Base-by-base conservation (phyloP, 352 stramenopile genomes). In the Pythium chondricola region DNA sequence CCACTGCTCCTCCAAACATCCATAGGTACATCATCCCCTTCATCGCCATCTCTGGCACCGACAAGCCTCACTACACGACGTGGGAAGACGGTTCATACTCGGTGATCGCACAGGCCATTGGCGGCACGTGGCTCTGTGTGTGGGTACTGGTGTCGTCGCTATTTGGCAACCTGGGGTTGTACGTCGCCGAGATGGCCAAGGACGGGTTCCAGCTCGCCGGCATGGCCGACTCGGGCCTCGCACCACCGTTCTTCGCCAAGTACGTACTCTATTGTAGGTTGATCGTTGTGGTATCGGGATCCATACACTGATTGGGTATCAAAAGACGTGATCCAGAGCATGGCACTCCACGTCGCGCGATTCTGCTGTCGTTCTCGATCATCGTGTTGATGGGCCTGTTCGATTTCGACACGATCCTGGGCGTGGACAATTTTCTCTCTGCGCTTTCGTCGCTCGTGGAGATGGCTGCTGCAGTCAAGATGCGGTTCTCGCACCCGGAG, bases 341-440 rank as follows among this genome's bases (percentile, higher is more conserved):
- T n/a, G n/a, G n/a, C n/a, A n/a, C n/a, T n/a, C n/a, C n/a, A n/a
- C n/a, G n/a, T n/a, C n/a, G n/a, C n/a, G n/a, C 74, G 14, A 85
- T 90, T 24, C 74, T 98, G 29, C 71, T 97, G 20, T 74, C 93
- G 22, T 95, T 89, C 44, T 68, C 63, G 11, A 77, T 87, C 44
- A 95, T 97, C 46, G 70, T 93, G 36, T 85, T 95, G 51, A 84
- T 96, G 65, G 78, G 81, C 36, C 72, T 87, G 25, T 80, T 97
- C 42, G 80, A 88, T 54, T 96, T 96, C 56, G 76, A 95, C 50
- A 65, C 78, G 26, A 94, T 95, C 43, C 52, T 96, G 4, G 84
- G 91, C 32, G 74, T 98, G 31, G 75, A 97, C 54, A 98, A 98
- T 63, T 93, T 97, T 25, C 74, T 97, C 39, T 98, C 95, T 62